These are phyloP conservation scores for Chlorociboria aeruginascens DNA, from an alignment of 495 filamentous ascomycete species.

Conservation along the genomic window DNA sequence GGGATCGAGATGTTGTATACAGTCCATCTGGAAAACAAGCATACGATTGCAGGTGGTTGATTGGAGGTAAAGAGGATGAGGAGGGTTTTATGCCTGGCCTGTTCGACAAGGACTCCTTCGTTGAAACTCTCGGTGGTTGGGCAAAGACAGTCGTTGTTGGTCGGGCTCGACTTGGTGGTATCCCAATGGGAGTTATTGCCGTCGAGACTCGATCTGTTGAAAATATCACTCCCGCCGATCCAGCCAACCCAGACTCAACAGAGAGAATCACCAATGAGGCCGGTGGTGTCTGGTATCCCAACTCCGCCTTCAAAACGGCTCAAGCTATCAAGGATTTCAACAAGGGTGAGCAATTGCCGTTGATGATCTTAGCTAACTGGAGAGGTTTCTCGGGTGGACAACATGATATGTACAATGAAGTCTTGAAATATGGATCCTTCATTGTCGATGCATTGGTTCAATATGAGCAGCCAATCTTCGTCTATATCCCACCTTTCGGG, in stretches of 20 bases:
- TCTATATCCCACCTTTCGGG: slow-evolving; percentile 94
- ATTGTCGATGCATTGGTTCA: slow-evolving; percentile 97
- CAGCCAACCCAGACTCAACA: slow-evolving; percentile 94
- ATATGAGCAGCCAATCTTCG: slow-evolving; percentile 95
- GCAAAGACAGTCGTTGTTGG: slow-evolving; percentile 93
- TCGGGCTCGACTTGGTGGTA: slow-evolving; percentile 91
- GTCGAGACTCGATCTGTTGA: slow-evolving; percentile 94
- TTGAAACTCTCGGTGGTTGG: slow-evolving; percentile 94
- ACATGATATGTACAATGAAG: slow-evolving; percentile 99
- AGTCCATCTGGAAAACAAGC: slow-evolving; percentile 73
- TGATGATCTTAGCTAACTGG: slow-evolving; percentile 99
- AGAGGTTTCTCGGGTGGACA: slow-evolving; percentile 98
- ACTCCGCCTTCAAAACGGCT: slow-evolving; percentile 98
- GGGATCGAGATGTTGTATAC: slow-evolving; percentile 87
- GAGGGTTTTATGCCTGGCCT: slow-evolving; percentile 78
- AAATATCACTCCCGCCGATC: slow-evolving; percentile 95
- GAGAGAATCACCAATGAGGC: slow-evolving; percentile 89
- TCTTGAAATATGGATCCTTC: slow-evolving; percentile 97
- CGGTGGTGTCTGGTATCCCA: slow-evolving; percentile 98
- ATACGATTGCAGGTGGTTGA: slow-evolving; percentile 92
- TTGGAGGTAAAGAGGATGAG: slow-evolving; percentile 78
- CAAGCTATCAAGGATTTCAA: slow-evolving; percentile 99
- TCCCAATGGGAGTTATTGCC: slow-evolving; percentile 96
- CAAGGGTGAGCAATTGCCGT: slow-evolving; percentile 91
- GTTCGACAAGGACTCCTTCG: slow-evolving; percentile 93